Base-by-base conservation (phyloP, 306 rosid genomes). In the Amphicarpaea edgeworthii region DNA sequence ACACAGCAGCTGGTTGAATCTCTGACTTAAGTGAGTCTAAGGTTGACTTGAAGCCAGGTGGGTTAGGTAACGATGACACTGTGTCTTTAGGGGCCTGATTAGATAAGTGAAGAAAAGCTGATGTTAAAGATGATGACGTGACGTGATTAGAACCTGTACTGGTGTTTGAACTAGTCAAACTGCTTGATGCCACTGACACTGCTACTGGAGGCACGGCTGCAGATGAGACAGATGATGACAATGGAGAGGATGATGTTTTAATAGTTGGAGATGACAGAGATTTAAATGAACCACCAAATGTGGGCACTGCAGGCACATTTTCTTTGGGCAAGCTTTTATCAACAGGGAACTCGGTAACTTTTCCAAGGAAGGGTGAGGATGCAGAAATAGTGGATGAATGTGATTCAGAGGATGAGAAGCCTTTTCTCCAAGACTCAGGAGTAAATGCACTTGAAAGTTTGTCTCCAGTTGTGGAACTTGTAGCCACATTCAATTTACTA, bases 371-470 rank as follows among this genome's bases (percentile, higher is more conserved):
- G 20, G 57, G 60, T 17, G 85, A 49, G 17, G 77, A 45, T 32
- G 54, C 67, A 64, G 84, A 61, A 77, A 70, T 69, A 78, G 82
- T 53, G 41, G 86, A 41, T 2, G 84, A 19, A 66, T 42, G 70
- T 37, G 62, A 70, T 75, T 51, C 78, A 58, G 85, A 72, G 64
- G 79, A 53, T 6, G 86, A 49, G 54, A 82, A 32, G 37, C 66
- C 77, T 70, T 80, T 85, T 77, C 79, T 84, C 80, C 61, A 73
- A 34, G 87, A 70, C 38, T 85, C 96, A 8, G 88, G 45, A 78
- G 81, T 38, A 79, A 65, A 65, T 68, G 78, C 40, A 71, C 80
- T 72, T 30, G 82, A 59, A 67, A 68, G 76, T 73, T 59, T 80
- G 77, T 80, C 80, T 15, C 82, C 85, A 66, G 19, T 69, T 6